Conservation (phyloP, 169 alveolate genomes). For the Plasmodium chabaudi region DNA sequence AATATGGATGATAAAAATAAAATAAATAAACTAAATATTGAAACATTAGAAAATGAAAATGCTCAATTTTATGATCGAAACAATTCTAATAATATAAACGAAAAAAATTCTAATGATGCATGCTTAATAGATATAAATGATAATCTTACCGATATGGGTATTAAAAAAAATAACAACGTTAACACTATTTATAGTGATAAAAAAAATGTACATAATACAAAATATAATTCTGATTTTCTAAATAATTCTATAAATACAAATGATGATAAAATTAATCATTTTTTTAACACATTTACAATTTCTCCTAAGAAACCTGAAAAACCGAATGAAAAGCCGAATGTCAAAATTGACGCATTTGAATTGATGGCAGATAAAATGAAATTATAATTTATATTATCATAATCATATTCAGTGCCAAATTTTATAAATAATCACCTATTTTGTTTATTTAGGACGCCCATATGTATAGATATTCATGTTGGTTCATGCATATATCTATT, state of each 20-base stretch:
- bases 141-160: background rate
- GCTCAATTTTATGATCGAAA: background rate
- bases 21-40: background rate
- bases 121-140: constrained; percentile 23
- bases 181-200: no score
- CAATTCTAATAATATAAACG: no score
- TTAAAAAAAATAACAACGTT: background rate
- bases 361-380: constrained; percentile 51
- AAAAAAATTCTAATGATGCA: background rate
- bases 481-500: no score
- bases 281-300: constrained; percentile 48
- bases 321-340: constrained; percentile 32
- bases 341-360: constrained; percentile 64
- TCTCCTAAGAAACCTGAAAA: constrained; percentile 44
- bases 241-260: background rate
- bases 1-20: constrained; percentile 20
- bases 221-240: no score
- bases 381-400: background rate
- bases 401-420: no score
- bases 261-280: constrained; percentile 33
- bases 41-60: background rate
- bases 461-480: no score
- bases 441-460: no score
- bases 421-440: no score
- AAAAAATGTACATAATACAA: background rate